These are phyloP conservation scores for Maudiozyma humilis DNA, from an alignment of 1,139 yeast genomes.

Conservation along the genomic window DNA sequence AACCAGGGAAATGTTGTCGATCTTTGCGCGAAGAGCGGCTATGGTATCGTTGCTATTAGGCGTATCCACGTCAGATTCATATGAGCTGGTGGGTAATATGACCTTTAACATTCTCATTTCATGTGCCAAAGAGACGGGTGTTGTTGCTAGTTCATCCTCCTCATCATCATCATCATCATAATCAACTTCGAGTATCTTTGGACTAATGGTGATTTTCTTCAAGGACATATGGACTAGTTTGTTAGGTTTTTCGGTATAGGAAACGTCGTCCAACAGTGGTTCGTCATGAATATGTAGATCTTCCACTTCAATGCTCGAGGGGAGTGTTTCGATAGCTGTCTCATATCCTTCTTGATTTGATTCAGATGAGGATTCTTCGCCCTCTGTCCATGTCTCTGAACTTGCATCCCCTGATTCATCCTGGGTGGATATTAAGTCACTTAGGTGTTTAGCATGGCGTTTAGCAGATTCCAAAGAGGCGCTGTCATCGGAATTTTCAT, in stretches of 20 bases:
- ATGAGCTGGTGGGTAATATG: not conserved
- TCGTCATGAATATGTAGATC: slow-evolving; percentile 6
- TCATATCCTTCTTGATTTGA: slow-evolving; percentile 10
- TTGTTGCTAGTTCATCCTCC: not conserved
- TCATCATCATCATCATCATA: not conserved
- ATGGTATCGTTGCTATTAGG: slow-evolving; percentile 7
- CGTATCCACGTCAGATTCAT: not conserved
- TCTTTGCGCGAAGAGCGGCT: slow-evolving; percentile 11
- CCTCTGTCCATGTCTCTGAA: slow-evolving; percentile 17
- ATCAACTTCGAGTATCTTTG: slow-evolving; percentile 4
- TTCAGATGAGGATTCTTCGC: slow-evolving; percentile 14
- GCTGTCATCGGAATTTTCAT: not conserved
- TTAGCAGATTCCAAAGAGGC: slow-evolving; percentile 7
- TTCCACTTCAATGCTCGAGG: slow-evolving; percentile 10
- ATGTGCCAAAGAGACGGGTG: not conserved
- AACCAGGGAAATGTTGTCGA: slow-evolving; percentile 10
- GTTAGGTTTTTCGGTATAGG: not conserved
- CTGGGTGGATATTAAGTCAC: slow-evolving; percentile 16
- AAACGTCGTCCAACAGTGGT: not conserved
- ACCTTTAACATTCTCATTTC: not conserved
- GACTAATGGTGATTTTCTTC: slow-evolving; percentile 5
- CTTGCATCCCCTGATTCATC: slow-evolving; percentile 14
- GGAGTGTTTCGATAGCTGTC: slow-evolving; percentile 14
- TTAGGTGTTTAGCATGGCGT: slow-evolving; percentile 5
- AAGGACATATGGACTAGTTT: too few species aligned